Evolutionary conservation across 2,329 filamentous ascomycete genomes (phyloP), one percentile per base, ranked within the genome.

Genomic region (Neoarthrinium moseri): DNA sequence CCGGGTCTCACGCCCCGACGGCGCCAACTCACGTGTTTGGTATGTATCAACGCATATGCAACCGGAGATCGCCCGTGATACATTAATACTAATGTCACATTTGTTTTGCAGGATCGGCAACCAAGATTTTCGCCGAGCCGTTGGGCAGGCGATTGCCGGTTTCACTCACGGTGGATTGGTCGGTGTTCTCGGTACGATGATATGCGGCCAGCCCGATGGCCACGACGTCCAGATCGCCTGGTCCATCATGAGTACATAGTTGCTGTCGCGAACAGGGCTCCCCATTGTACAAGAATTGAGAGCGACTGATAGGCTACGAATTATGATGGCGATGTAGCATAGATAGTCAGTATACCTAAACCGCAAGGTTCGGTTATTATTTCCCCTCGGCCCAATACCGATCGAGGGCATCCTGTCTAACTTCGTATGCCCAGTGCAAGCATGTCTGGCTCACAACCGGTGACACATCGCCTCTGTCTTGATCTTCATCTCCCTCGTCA

Each of bases 401-500:
- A 61, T 78, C 74, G 49, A 78, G 50, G 42, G 69, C 67, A 45
- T 72, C 67, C 58, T 78, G 75, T 29, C 72, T 63, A 4, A 77
- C 68, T 56, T 77, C 73, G 57, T 68, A 78, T 1, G 72, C 76
- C 77, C 75, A 79, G 53, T 81, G 76, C 55, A 77, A 73, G 50
- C 75, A 79, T 5, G 75, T 80, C 64, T 79, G 76, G 61, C 78
- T 75, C 56, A 79, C 71, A 2, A 78, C 76, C 0, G 75, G 76
- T 60, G 75, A 78, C 8, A 79, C 74, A 34, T 76, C 71, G 10
- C 49, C 54, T 20, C 54, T 55, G 29, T 59, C 54, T 7, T 59
- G 71, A 13, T 68, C 70, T 2, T 55, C 55, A 32, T 75, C 73
- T 26, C 69, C 74, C 10, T 80, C 74, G 46, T 71, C 71, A 40